Evolutionary conservation across 2,329 filamentous ascomycete genomes (phyloP).

Genomic region (Aspergillus piperis): DNA sequence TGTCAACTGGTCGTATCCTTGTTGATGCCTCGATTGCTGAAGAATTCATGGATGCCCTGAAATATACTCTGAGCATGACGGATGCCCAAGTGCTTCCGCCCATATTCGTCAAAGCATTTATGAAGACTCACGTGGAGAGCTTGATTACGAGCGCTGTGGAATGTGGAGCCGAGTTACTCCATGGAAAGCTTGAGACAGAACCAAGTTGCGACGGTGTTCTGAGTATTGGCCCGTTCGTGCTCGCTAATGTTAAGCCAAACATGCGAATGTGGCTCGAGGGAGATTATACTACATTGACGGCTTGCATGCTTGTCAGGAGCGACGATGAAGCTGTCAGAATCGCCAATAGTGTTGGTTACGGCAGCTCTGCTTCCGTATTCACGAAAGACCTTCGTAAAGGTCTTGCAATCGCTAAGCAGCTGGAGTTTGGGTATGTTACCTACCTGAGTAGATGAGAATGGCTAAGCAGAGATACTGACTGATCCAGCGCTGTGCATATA

Average conservation of each 20-base stretch:
- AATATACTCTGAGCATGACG: conserved; percentile 41
- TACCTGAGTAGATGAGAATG: conserved; percentile 7
- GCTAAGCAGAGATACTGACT: neutral
- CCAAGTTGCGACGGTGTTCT: conserved; percentile 29
- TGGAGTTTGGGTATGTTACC: conserved; percentile 60
- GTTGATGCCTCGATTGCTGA: conserved; percentile 57
- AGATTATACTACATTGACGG: conserved; percentile 72
- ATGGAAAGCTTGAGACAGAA: conserved; percentile 20
- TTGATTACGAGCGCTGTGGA: conserved; percentile 32
- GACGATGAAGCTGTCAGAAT: conserved; percentile 68
- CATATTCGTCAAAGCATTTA: conserved; percentile 46
- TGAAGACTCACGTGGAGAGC: conserved; percentile 44
- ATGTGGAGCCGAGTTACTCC: conserved; percentile 33
- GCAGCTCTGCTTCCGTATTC: conserved; percentile 70
- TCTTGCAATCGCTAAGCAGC: conserved; percentile 58
- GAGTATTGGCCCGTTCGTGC: conserved; percentile 62
- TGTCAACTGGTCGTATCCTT: conserved; percentile 75
- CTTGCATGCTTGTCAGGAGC: conserved; percentile 60
- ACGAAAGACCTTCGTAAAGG: conserved; percentile 64
- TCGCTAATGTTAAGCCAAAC: conserved; percentile 63
- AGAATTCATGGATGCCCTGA: conserved; percentile 54
- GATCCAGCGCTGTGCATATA: conserved; percentile 57
- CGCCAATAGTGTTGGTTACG: conserved; percentile 78
- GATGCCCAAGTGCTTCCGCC: conserved; percentile 33
- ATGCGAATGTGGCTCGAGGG: conserved; percentile 76